Base-by-base conservation (phyloP, 2,329 filamentous ascomycete species). In the Endoconidiophora polonica region DNA sequence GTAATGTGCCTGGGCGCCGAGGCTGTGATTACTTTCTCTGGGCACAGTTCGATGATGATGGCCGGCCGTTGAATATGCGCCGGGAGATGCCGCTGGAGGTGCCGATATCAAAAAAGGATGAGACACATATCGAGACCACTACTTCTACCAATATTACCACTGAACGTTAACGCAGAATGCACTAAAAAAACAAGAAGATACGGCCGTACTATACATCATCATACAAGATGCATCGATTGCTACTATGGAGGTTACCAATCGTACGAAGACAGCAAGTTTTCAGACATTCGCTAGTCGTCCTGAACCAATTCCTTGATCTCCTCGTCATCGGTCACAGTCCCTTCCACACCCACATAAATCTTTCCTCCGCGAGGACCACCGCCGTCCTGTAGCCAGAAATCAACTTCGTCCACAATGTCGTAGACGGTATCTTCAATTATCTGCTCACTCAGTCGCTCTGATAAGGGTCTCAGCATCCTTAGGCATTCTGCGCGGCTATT, bases 401-500 rank as follows among this genome's bases (percentile, higher is more conserved):
- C 87, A 45, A 94, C 84, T 65, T 98, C 91, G 60, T 98, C 91
- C 29, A 96, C 73, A 48, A 98, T 75, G 63, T 98, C 91, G 62
- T 87, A 94, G 26, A 94, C 75, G 22, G 95, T 72, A 59, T 98
- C 91, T 66, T 98, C 91, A 12, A 83, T 87, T 54, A 98, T 88
- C 67, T 96, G 90, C 61, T 98, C 88, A 53, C 79, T 77, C 64
- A 87, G 96, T 29, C 91, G 77, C 54, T 93, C 84, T 2, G 43
- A 44, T 22, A 50, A 24, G 5, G 52, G 52, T 5, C 52, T 47
- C 36, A 48, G 33, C 9, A 36, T 22, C 16, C 38, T 41, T 7
- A 48, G 24, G 4, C 26, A 44, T 12, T 43, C 48, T 9, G 7
- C 26, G 18, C 42, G 29, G 4, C 33, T 20, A 9, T 54, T 52